These are phyloP conservation scores for Dioszegia aurantiaca DNA, from an alignment of 768 basidiomycete species.

Conservation along the genomic window DNA sequence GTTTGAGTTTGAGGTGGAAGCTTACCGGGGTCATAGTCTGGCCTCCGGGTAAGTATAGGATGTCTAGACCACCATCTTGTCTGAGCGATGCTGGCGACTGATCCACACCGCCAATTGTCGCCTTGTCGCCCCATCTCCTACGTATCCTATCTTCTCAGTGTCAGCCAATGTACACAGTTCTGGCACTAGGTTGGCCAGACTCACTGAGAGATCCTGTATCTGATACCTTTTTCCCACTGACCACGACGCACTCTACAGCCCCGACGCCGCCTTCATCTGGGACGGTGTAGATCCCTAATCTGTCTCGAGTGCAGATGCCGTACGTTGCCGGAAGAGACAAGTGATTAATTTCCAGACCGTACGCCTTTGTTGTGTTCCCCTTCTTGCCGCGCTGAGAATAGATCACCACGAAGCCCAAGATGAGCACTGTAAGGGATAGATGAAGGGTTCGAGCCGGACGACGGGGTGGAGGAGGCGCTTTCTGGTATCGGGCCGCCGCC, in stretches of 20 bases:
- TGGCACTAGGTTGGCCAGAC: neutral
- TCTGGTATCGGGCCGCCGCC: slow-evolving; percentile 15
- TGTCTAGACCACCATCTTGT: slow-evolving; percentile 20
- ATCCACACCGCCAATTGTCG: slow-evolving; percentile 14
- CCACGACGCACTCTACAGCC: slow-evolving; percentile 37
- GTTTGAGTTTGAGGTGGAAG: neutral
- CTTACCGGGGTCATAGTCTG: slow-evolving; percentile 41
- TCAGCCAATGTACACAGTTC: slow-evolving; percentile 1
- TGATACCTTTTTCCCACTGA: slow-evolving; percentile 30
- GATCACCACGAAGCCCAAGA: slow-evolving; percentile 35
- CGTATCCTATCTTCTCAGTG: slow-evolving; percentile 20
- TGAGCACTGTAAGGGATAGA: slow-evolving; percentile 40
- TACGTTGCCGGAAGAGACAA: slow-evolving; percentile 25
- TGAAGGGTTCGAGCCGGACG: slow-evolving; percentile 32
- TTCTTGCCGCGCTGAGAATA: slow-evolving; percentile 25
- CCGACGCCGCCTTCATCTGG: slow-evolving; percentile 35
- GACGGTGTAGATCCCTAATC: slow-evolving; percentile 37
- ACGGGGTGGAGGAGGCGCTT: slow-evolving; percentile 28
- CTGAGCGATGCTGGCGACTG: slow-evolving; percentile 9
- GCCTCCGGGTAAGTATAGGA: slow-evolving; percentile 31
- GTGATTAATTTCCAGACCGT: neutral
- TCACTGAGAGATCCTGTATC: slow-evolving; percentile 40
- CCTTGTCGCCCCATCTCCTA: slow-evolving; percentile 25
- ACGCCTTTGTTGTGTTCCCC: neutral
- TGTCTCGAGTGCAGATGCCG: slow-evolving; percentile 37